Evolutionary conservation across 2,329 filamentous ascomycete species (phyloP), one percentile per base, ranked within the genome.

Genomic region (Claviceps sp.): DNA sequence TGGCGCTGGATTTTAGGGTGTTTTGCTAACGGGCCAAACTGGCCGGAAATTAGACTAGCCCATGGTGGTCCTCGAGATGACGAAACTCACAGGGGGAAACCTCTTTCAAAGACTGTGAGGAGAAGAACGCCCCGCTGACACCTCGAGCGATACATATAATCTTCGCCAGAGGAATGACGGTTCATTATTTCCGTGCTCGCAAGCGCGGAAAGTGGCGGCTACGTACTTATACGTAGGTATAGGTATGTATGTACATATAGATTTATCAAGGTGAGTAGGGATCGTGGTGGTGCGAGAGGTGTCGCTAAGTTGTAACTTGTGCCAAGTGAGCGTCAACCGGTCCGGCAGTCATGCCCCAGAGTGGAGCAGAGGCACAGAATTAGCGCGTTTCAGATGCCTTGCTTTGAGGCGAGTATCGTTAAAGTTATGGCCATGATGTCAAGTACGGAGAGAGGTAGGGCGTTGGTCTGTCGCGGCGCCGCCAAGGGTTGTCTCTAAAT

Each of bases 361-460:
- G 49, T 45, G 54, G 56, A 50, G 46, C 53, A 20, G 8, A 2
- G 7, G 44, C 9, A 52, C 50, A 22, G 48, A 52, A 44, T 53
- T 58, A 57, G 57, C 53, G 56, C 50, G 57, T 59, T 59, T 59
- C 57, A 59, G 44, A 36, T 45, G 45, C 40, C 50, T 50, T 37
- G 48, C 52, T 54, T n/a, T 14, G 52, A 56, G 46, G 46, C 56
- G 29, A 34, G 29, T 34, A 29, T 11, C 29, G 29, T 34, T 34
- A 20, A 20, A 20, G 20, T 20, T 20, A 34, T 34, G 29, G 29
- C 29, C 29, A 34, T 34, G 29, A 34, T 34, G 29, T 34, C 29
- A 34, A 29, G 8, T 29, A 29, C 26, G 26, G 26, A 29, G 26
- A 29, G 23, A 23, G 5, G 26, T 9, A 29, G 29, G 29, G 29